Conservation (phyloP, 441 rosid genomes). For the Eutrema salsugineum region DNA sequence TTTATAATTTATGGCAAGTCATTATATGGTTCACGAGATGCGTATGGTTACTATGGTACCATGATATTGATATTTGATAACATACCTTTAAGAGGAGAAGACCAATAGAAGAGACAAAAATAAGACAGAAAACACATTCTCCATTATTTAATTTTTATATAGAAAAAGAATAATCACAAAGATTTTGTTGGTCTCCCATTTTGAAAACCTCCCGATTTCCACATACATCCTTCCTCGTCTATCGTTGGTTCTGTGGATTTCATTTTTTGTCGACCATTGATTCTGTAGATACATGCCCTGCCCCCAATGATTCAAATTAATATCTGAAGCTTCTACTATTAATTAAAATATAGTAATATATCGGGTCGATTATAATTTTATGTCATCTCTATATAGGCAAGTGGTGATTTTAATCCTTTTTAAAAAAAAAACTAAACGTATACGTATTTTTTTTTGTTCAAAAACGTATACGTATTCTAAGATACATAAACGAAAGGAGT, state of each 20-base stretch:
- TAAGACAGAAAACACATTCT: constrained; percentile 35
- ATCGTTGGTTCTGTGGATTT: no score
- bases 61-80: constrained; percentile 41
- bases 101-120: constrained; percentile 31
- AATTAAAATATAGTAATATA: neutral
- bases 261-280: constrained; percentile 5
- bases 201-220: constrained; percentile 23
- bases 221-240: constrained; percentile 5
- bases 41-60: constrained; percentile 33
- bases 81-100: constrained; percentile 40
- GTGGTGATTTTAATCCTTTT: no score
- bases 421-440: no score
- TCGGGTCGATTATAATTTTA: neutral
- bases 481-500: neutral
- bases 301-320: neutral
- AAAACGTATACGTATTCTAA: no score
- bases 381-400: no score
- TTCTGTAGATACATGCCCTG: constrained; percentile 18
- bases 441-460: no score
- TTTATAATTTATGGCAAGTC: constrained; percentile 17
- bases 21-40: constrained; percentile 38
- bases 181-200: constrained; percentile 28
- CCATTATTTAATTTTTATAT: constrained; percentile 9
- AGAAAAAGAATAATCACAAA: constrained; percentile 12
- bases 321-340: neutral